Base-by-base conservation (phyloP, 768 basidiomycete species). In the Boletus sensibilis region DNA sequence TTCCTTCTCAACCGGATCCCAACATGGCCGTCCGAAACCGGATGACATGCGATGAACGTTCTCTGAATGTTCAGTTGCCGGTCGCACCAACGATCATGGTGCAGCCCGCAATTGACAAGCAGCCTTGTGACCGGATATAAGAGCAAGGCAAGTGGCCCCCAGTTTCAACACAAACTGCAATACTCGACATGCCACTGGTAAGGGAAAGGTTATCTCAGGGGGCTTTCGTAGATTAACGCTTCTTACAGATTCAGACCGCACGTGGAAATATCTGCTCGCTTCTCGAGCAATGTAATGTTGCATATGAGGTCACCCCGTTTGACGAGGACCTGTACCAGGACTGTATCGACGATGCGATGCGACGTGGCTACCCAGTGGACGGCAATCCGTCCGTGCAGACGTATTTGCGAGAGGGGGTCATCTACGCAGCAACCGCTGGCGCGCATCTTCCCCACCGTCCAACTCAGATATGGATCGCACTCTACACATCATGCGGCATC, bases 401-500 rank as follows among this genome's bases (percentile, higher is more conserved):
- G 5, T 73, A 64, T 47, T 64, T 76, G 35, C 66, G 67, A 11
- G 56, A 60, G 2, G 75, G 74, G 1, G 71, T 71, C 37, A 41
- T 59, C 21, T 74, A 63, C 25, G 63, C 56, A 9, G 60, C 60
- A 10, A 60, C 57, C 3, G 65, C 68, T 5, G 73, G 72, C 34
- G 54, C 8, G 27, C 27, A 29, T 55, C 61, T 77, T 6, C 45
- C 45, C 9, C 31, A 55, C 27, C 62, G 56, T 33, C 38, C 56
- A 3, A 49, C 58, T 0, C 65, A 59, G 39, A 62, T 48, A 56
- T 72, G 27, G 69, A 73, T 78, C 27, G 71, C 75, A 2, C 63
- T 78, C 9, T 78, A 70, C 59, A 79, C 78, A 1, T 68, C 76
- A 0, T 74, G 68, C 46, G 46, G 63, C 18, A 70, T 71, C 43